Evolutionary conservation across 2,329 filamentous ascomycete species (phyloP).

Genomic region (Pestalotiopsis fici): DNA sequence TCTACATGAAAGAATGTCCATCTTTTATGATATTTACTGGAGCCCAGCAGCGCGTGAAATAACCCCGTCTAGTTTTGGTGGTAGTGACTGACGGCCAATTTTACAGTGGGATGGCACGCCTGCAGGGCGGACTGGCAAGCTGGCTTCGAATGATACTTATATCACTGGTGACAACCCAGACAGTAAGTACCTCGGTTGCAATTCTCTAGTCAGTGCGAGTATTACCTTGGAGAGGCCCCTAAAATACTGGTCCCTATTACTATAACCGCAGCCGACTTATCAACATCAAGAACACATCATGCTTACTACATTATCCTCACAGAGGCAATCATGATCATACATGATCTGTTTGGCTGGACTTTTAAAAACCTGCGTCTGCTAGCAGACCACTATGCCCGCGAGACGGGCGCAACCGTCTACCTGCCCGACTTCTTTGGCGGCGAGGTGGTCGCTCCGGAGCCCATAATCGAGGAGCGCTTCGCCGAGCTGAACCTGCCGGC

Average conservation of each 20-base stretch:
- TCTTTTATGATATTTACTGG: neutral
- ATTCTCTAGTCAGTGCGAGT: neutral
- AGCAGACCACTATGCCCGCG: conserved; percentile 47
- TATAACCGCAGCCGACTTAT: neutral
- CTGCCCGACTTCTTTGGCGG: conserved; percentile 21
- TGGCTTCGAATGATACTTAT: conserved; percentile 38
- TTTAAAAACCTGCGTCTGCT: conserved; percentile 46
- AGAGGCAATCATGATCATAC: conserved; percentile 36
- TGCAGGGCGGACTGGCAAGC: conserved; percentile 32
- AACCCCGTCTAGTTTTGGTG: neutral
- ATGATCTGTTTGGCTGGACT: conserved; percentile 45
- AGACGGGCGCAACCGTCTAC: conserved; percentile 21
- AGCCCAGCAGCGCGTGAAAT: neutral
- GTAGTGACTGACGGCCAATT: neutral
- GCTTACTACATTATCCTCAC: neutral
- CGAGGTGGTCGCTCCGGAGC: neutral
- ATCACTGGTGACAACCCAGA: conserved; percentile 32
- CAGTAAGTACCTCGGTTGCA: neutral
- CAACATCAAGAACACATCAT: neutral
- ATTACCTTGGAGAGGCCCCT: too few species aligned
- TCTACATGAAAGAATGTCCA: neutral
- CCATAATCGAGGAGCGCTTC: neutral
- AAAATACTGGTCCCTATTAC: too few species aligned
- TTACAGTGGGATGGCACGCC: conserved; percentile 41
- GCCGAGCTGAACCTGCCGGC: conserved; percentile 9